Base-by-base conservation (phyloP, 169 alveolate species). In the Ichthyophthirius multifiliis region DNA sequence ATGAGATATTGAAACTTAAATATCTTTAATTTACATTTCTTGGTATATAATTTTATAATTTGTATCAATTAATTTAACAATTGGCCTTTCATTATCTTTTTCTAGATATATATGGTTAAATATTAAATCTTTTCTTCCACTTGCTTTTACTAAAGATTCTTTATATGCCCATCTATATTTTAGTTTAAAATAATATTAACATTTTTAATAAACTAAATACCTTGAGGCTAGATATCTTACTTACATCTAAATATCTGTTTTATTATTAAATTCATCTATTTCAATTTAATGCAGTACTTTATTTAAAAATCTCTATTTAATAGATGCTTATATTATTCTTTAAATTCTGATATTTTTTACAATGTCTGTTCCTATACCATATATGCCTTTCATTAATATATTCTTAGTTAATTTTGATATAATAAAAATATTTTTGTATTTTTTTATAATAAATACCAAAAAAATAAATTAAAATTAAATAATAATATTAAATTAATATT, bases 81-180 rank as follows among this genome's bases (percentile, higher is more conserved):
- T 34, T 67, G 77, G 77, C 34, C 65, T 47, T 13, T 64, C 27
- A 23, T 23, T 43, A 12, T 12, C 18, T 73, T 73, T 81, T 5
- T 39, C 47, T 48, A 81, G 20, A 39, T 73, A 81, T 48, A 81
- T 73, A 5, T 76, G 47, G n/a, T 47, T 75, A 27, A 32, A 81
- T 18, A 71, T 18, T 9, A 67, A 27, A 0, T 64, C 47, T 41
- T 43, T 47, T 37, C 41, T 55, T 5, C 78, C 71, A 18, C 73
- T 45, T 32, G 86, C 86, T 55, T 81, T 81, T 12, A 81, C 86
- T n/a, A 81, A 30, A 34, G 86, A 81, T 73, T 81, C 86, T 47
- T 81, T 81, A 20, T 71, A 39, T 1, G 86, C 86, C 86, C 86
- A 81, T 37, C 86, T 65, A 65, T 18, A 30, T 64, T 15, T 48